A percentile compares a stretch with the other conserved stretches of the same genome.
phyloP scores from a whole-genome alignment of 2,329 filamentous ascomycete genomes.

The Colletotrichum sp. region DNA sequence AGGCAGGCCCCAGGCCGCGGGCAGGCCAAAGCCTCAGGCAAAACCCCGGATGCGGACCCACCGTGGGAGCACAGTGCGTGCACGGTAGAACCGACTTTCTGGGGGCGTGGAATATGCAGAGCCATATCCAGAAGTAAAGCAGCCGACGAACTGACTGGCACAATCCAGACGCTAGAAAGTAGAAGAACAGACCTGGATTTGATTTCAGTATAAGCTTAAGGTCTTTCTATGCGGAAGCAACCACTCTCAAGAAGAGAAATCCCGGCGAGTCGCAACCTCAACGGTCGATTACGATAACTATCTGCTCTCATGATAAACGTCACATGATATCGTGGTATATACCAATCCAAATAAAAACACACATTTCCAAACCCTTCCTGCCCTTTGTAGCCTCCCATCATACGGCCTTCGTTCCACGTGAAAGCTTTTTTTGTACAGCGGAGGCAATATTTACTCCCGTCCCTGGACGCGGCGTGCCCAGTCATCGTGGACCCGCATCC shows the following conservation, averaged over 20 bases:
- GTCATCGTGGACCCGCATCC: slow-evolving; percentile 81
- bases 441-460: slow-evolving; percentile 39
- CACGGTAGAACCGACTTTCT: background rate
- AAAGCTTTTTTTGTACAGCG: slow-evolving; percentile 3
- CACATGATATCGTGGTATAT: slow-evolving; percentile 22
- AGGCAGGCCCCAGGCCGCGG: background rate
- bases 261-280: background rate
- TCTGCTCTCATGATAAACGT: slow-evolving; percentile 17
- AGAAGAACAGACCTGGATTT: background rate
- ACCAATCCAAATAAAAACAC: slow-evolving; percentile 1
- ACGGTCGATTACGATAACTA: background rate
- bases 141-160: background rate
- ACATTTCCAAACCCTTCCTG: background rate
- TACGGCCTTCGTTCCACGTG: background rate
- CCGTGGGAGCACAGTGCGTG: background rate
- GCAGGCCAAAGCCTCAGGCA: slow-evolving; percentile 14
- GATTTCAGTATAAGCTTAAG: accelerated
- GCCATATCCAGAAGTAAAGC: background rate
- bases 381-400: background rate
- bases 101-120: background rate
- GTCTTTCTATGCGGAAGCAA: background rate
- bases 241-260: background rate
- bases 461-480: slow-evolving; percentile 82
- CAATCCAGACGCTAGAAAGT: background rate
- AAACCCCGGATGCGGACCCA: slow-evolving; percentile 2